These are phyloP conservation scores for Linum tenue DNA, from an alignment of 345 rosid genomes.

Conservation along the genomic window DNA sequence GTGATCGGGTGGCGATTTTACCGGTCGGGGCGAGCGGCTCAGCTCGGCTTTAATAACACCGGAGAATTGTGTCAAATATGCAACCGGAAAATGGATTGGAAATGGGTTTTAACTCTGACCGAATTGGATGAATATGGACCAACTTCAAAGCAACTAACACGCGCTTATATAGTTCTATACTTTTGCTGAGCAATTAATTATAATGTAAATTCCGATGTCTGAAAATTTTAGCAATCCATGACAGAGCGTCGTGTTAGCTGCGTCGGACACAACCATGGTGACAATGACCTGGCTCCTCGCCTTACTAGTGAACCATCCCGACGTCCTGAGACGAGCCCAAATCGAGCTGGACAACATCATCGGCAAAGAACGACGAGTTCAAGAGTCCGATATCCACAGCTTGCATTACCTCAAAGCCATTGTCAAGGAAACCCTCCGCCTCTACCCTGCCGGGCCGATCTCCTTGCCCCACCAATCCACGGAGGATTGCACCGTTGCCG, in stretches of 20 bases:
- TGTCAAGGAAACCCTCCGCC: conserved; percentile 11
- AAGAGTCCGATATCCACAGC: conserved; percentile 23
- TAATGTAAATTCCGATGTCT: too few relatives aligned
- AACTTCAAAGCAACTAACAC: too few relatives aligned
- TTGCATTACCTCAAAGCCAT: conserved; percentile 17
- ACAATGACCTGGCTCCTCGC: conserved; percentile 26
- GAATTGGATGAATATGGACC: too few relatives aligned
- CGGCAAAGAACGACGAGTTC: conserved; percentile 16
- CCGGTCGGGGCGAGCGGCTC: too few relatives aligned
- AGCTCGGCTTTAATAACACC: too few relatives aligned
- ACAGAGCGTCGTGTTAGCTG: conserved; percentile 21
- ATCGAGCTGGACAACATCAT: conserved; percentile 18
- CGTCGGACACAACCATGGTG: conserved; percentile 16
- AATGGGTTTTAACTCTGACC: too few relatives aligned
- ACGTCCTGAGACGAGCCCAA: conserved; percentile 13
- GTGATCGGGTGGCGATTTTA: too few relatives aligned
- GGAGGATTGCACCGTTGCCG: conserved; percentile 35
- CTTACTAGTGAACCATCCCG: conserved; percentile 22
- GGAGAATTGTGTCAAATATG: too few relatives aligned
- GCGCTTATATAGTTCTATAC: too few relatives aligned
- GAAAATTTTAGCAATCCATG: not conserved
- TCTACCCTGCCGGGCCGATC: conserved; percentile 19
- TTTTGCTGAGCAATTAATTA: too few relatives aligned
- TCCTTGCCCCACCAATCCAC: conserved; percentile 42
- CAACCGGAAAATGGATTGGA: too few relatives aligned